Conservation (phyloP, 176 grass and related monocot species). For the Carex cristatella region DNA sequence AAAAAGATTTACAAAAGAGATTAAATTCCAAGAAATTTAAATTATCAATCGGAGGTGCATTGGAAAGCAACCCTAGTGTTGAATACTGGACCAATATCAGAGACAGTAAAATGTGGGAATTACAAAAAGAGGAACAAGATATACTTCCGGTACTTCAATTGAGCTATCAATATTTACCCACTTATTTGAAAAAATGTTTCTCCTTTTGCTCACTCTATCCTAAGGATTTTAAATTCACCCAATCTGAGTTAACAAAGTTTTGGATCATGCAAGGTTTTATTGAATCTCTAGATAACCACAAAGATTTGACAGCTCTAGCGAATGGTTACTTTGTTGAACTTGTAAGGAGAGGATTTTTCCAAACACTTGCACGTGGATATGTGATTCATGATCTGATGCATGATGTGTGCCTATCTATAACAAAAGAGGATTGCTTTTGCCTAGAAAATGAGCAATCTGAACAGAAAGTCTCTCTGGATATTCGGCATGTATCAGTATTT, state of each 20-base stretch:
- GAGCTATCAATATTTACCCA: constrained; percentile 45
- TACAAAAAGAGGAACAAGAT: not conserved
- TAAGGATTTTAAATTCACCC: not conserved
- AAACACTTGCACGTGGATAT: too few species aligned
- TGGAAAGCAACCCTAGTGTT: not conserved
- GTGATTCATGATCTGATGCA: too few species aligned
- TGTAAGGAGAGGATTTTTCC: not conserved
- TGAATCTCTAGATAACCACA: not conserved
- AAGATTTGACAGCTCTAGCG: not conserved
- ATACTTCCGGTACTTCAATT: constrained; percentile 33
- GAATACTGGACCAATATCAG: constrained; percentile 22
- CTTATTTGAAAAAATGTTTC: constrained; percentile 35
- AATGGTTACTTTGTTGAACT: not conserved
- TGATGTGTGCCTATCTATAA: too few species aligned
- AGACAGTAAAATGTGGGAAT: constrained; percentile 24
- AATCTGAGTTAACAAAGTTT: not conserved
- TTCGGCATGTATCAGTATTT: not conserved
- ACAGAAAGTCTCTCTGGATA: not conserved
- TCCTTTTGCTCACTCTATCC: constrained; percentile 38
- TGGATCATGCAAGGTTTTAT: not conserved
- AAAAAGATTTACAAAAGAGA: not conserved
- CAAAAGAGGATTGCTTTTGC: not conserved
- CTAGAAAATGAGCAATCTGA: not conserved
- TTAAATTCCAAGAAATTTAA: not conserved
- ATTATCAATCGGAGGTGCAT: constrained; percentile 29